Base-by-base conservation (phyloP, 108 stramenopile species). In the Nannochloropsis oceanica region DNA sequence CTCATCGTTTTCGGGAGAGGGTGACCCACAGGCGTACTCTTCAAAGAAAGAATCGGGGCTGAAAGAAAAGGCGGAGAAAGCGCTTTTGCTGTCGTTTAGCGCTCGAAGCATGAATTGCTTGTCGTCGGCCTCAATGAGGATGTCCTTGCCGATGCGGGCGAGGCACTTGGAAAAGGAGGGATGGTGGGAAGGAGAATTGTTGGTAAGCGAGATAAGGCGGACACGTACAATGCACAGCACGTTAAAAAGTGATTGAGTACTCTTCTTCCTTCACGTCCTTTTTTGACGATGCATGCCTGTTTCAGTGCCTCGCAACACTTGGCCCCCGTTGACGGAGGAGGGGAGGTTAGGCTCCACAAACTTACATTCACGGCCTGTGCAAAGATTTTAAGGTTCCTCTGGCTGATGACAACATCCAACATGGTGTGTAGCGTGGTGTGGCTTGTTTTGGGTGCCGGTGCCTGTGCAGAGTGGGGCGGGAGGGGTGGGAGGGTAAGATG, bases 51-150 rank as follows among this genome's bases (percentile, higher is more conserved):
- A 85, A 8, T 83, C 80, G 25, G 82, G 34, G 82, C 83, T 44
- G 88, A 89, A 89, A 73, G 50, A 85, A 85, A 89, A 85, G 42
- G 85, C 85, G 25, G 88, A 73, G 73, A 85, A 89, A 27, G 88
- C 88, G 0, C 73, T 79, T 79, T 85, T 89, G 44, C 85, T 79
- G 79, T 89, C 88, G 43, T 89, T 89, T 24, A 89, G 85, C n/a
- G 88, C 85, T 24, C 88, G 88, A 11, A 89, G 88, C 43, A 89
- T 84, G 25, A 89, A 85, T 82, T 89, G 85, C 82, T 89, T 85
- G 22, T 82, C 43, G 44, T 85, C 85, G 11, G 84, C 85, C 44
- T 89, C 88, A 44, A 89, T 85, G 81, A 85, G 82, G 82, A 89
- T 27, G 82, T 89, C 88, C 85, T 89, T 89, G 43, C 88, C 88